These are phyloP conservation scores for Chenopodium quinoa DNA, from an alignment of 148 eudicot species.

Conservation along the genomic window DNA sequence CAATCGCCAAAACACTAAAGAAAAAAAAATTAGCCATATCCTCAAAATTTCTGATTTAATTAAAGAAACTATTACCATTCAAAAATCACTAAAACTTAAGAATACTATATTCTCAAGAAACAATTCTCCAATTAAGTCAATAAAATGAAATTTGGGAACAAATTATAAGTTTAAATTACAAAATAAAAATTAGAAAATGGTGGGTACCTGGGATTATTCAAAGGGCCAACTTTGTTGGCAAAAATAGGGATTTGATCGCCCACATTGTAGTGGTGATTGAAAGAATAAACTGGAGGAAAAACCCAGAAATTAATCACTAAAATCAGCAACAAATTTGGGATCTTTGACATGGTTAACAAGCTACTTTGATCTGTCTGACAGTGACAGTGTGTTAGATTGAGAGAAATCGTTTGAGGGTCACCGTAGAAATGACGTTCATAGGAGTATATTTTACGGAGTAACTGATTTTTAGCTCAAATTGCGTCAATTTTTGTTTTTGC, in stretches of 20 bases:
- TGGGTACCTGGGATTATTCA: conserved; percentile 77
- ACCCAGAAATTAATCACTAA: conserved; percentile 18
- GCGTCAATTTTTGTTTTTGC: too few species aligned
- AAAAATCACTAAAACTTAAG: too few species aligned
- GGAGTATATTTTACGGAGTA: too few species aligned
- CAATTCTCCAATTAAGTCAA: background rate
- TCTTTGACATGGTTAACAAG: conserved; percentile 24
- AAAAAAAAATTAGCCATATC: background rate
- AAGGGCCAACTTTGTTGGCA: conserved; percentile 72
- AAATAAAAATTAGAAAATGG: background rate
- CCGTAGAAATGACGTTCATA: too few species aligned
- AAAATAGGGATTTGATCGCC: conserved; percentile 72
- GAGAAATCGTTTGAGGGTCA: background rate
- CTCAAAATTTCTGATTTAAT: too few species aligned
- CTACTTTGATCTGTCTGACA: background rate
- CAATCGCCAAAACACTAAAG: background rate
- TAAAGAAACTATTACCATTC: background rate
- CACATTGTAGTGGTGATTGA: conserved; percentile 59
- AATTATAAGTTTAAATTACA: background rate
- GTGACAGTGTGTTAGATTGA: background rate
- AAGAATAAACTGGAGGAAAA: conserved; percentile 3
- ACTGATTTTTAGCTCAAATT: too few species aligned
- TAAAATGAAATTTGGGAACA: background rate
- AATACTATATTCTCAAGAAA: background rate
- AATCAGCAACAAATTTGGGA: conserved; percentile 16